Conservation (phyloP, 1,284 basidiomycete genomes). For the Austroboletus rostrupii region DNA sequence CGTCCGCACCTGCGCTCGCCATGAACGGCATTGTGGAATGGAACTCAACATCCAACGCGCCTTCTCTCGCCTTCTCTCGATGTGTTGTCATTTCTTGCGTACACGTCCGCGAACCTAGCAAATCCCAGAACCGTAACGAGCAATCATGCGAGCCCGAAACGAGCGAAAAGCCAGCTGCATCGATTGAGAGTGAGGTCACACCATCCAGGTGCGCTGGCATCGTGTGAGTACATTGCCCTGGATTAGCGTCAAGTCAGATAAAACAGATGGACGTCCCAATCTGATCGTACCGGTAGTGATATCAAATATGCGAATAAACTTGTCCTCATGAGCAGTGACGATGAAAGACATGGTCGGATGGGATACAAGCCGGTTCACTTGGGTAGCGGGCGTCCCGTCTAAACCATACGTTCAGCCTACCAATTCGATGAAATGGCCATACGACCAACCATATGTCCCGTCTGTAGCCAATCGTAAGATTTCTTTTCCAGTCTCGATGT, state of each 20-base stretch:
- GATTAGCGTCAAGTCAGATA: slow-evolving; percentile 8
- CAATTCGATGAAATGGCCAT: not conserved
- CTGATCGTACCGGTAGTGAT: slow-evolving; percentile 65
- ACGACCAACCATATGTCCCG: slow-evolving; percentile 60
- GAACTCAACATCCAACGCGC: slow-evolving; percentile 84
- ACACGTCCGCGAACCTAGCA: slow-evolving; percentile 76
- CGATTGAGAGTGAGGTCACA: slow-evolving; percentile 87
- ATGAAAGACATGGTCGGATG: slow-evolving; percentile 90
- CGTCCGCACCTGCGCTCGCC: slow-evolving; percentile 92
- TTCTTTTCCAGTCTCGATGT: slow-evolving; percentile 83
- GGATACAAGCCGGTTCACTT: slow-evolving; percentile 87
- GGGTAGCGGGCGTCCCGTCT: slow-evolving; percentile 72
- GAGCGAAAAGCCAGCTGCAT: slow-evolving; percentile 81
- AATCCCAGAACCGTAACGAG: slow-evolving; percentile 92
- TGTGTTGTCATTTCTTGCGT: slow-evolving; percentile 89
- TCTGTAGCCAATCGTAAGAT: slow-evolving; percentile 66
- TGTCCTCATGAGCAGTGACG: slow-evolving; percentile 91
- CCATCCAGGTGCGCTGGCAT: slow-evolving; percentile 90
- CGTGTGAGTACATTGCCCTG: slow-evolving; percentile 82
- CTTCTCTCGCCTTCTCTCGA: slow-evolving; percentile 85
- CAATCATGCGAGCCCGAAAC: slow-evolving; percentile 93
- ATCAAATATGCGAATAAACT: slow-evolving; percentile 88
- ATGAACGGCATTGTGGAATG: slow-evolving; percentile 84
- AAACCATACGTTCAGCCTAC: not conserved
- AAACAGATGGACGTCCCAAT: not conserved